Base-by-base conservation (phyloP, 257 asterid genomes). In the Phtheirospermum japonicum region DNA sequence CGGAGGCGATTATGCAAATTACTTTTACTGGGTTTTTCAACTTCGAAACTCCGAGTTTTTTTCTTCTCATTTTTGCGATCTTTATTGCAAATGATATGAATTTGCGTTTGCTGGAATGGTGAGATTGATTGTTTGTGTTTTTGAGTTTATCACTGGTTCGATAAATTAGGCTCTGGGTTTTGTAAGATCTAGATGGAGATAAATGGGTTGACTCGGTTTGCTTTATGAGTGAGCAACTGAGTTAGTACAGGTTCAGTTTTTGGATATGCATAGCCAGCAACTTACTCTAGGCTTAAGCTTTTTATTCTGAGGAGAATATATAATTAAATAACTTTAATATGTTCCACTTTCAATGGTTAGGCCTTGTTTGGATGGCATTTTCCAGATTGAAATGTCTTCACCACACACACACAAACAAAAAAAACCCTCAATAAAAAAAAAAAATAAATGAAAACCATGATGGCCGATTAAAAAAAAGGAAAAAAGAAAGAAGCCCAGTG, bases 1-100 rank as follows among this genome's bases (percentile, higher is more conserved):
- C 31, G 2, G 76, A 57, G 63, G 82, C 43, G 57, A 82, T 23
- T 43, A 65, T 51, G 67, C 78, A 82, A 1, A 84, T 26, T 16
- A 75, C 13, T 67, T 80, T 81, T 32, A 82, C 73, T 60, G 76
- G 82, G 39, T 5, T 33, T 10, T 39, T 39, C 45, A 39, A 11
- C 36, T 52, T 52, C 58, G 36, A 28, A 26, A 52, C 36, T 11
- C 34, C 14, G 4, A 10, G 10, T 23, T 52, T 52, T 19, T 12
- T 49, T 49, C 36, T 52, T 26, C 58, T 6, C 58, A 52, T 52
- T 52, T 11, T n/a, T n/a, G n/a, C n/a, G n/a, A n/a, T n/a, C n/a
- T n/a, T 23, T 23, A 23, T 23, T 14, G 58, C 36, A 0, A 52
- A 18, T 23, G 9, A 48, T 23, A 30, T 52, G 58, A 52, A 13